Evolutionary conservation across 768 basidiomycete genomes (phyloP).

Genomic region (Rhizopogon vinicolor): DNA sequence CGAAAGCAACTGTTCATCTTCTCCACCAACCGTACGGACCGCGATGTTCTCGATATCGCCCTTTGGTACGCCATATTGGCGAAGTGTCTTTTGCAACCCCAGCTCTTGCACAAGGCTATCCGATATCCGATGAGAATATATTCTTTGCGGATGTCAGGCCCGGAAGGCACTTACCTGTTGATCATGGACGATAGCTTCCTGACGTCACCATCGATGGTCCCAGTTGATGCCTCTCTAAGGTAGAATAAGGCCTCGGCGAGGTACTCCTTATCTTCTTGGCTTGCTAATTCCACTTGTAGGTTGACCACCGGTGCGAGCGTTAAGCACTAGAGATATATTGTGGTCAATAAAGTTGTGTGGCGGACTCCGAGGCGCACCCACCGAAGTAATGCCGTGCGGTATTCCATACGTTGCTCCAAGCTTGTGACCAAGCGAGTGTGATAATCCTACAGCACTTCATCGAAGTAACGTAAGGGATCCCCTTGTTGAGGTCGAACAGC

Average conservation of each 20-base stretch:
- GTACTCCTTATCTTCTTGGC: slow-evolving; percentile 57
- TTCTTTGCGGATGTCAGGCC: background rate
- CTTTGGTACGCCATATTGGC: slow-evolving; percentile 60
- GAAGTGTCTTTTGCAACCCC: slow-evolving; percentile 53
- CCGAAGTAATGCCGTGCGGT: slow-evolving; percentile 83
- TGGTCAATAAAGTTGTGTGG: slow-evolving; percentile 1
- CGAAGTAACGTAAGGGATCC: background rate
- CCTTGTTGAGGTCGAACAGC: background rate
- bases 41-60: slow-evolving; percentile 53
- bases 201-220: slow-evolving; percentile 61
- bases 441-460: slow-evolving; percentile 61
- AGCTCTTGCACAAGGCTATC: slow-evolving; percentile 55
- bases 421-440: slow-evolving; percentile 71
- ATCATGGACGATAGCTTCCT: slow-evolving; percentile 49
- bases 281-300: slow-evolving; percentile 53
- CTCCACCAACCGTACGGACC: slow-evolving; percentile 6
- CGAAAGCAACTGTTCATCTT: slow-evolving; percentile 31
- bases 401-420: slow-evolving; percentile 71
- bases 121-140: slow-evolving; percentile 4
- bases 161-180: slow-evolving; percentile 37
- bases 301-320: slow-evolving; percentile 63
- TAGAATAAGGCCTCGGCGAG: slow-evolving; percentile 56
- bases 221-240: slow-evolving; percentile 55
- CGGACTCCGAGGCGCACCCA: slow-evolving; percentile 25
- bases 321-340: slow-evolving; percentile 46